A percentile compares a stretch with the other conserved stretches of the same genome.
Conservation (phyloP, 768 basidiomycete species). For the Suillus clintonianus region DNA sequence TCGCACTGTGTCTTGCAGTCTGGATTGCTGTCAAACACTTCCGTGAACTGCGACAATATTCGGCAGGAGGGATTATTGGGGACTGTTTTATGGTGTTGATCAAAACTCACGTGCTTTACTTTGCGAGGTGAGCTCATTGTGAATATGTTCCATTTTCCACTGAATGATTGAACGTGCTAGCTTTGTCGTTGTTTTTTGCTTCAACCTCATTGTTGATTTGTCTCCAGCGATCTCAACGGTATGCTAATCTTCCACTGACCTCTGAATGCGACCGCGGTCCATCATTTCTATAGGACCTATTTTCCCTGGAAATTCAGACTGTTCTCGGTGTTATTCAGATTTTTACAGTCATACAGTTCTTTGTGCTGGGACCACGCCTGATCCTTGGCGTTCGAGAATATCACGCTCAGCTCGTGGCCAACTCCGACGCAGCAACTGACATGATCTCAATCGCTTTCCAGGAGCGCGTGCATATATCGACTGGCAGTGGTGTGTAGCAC, state of each 20-base stretch:
- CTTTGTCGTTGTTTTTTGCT: background rate
- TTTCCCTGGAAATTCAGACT: background rate
- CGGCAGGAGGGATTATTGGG: too few species aligned
- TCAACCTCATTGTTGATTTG: background rate
- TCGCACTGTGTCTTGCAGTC: constrained; percentile 7
- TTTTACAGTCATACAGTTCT: background rate
- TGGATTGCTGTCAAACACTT: constrained; percentile 41
- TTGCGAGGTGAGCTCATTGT: too few species aligned
- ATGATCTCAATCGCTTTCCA: background rate
- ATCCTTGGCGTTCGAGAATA: background rate
- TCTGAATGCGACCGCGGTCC: background rate
- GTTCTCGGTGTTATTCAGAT: background rate
- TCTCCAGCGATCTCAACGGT: background rate
- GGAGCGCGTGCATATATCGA: background rate
- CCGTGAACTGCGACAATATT: too few species aligned
- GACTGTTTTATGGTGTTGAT: too few species aligned
- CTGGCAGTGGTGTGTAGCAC: background rate
- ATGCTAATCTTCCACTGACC: background rate
- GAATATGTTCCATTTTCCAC: too few species aligned
- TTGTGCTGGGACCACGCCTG: background rate
- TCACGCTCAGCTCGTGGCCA: background rate
- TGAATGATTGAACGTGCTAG: background rate
- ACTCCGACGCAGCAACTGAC: background rate
- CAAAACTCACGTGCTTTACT: too few species aligned
- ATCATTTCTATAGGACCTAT: background rate